Conservation (phyloP, 345 rosid genomes). For the Arabidopsis arenosa region DNA sequence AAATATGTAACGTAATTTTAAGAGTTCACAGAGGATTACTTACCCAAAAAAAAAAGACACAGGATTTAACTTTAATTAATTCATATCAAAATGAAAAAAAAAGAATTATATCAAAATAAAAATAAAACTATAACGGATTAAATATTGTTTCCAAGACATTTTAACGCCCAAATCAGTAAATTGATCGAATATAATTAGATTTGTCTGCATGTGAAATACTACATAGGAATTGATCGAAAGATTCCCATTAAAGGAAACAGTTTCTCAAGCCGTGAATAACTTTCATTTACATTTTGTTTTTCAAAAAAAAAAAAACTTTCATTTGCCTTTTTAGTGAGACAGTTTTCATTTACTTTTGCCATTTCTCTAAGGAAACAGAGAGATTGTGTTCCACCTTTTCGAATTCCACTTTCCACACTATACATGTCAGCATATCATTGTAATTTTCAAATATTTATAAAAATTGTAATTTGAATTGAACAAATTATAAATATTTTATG, state of each 20-base stretch:
- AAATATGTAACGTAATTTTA: not conserved
- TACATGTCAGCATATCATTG: not conserved
- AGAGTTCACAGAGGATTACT: too few species aligned
- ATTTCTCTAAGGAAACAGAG: not conserved
- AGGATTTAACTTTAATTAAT: too few species aligned
- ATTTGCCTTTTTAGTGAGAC: not conserved
- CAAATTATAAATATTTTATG: not conserved
- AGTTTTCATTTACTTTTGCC: slow-evolving; percentile 6
- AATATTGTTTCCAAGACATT: not conserved
- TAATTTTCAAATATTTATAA: not conserved
- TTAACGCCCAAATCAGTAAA: not conserved
- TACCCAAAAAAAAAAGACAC: too few species aligned
- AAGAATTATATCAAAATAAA: too few species aligned
- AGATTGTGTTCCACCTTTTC: not conserved
- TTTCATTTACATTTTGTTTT: not conserved
- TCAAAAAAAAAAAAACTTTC: too few species aligned
- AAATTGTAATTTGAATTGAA: not conserved
- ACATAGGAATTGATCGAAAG: not conserved
- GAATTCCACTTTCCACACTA: not conserved
- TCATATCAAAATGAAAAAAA: too few species aligned
- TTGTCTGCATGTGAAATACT: not conserved
- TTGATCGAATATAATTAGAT: not conserved
- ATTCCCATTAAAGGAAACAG: not conserved
- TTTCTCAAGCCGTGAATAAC: not conserved
- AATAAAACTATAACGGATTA: too few species aligned